phyloP scores from a whole-genome alignment of 2,329 filamentous ascomycete genomes.

The Blastomyces parvus region DNA sequence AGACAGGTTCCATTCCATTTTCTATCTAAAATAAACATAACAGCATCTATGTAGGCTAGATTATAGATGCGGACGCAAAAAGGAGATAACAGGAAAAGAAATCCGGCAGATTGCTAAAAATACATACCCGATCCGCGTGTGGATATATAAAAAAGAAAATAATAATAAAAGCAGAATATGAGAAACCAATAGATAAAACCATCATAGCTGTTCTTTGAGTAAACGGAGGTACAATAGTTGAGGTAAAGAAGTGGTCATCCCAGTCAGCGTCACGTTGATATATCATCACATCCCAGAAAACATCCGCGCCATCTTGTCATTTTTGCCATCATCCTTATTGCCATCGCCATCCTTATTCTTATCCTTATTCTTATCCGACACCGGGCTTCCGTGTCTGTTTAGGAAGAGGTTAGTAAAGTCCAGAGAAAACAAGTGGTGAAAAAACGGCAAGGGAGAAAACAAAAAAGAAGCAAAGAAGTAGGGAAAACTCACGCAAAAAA shows the following conservation, averaged over 20 bases:
- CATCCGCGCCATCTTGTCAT: slow-evolving; percentile 25
- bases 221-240: not conserved
- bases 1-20: not conserved
- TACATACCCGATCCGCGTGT: not conserved
- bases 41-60: not conserved
- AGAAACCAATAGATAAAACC: not conserved
- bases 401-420: slow-evolving; percentile 12
- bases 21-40: not conserved
- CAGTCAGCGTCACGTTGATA: not conserved
- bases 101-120: not conserved
- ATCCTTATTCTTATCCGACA: slow-evolving; percentile 35
- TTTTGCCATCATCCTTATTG: slow-evolving; percentile 23
- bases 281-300: slow-evolving; percentile 18
- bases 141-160: not conserved
- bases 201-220: not conserved
- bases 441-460: not conserved
- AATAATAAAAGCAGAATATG: not conserved
- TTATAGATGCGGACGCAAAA: not conserved
- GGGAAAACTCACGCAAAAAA: slow-evolving; percentile 65
- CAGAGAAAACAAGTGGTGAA: not conserved
- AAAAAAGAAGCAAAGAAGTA: not conserved
- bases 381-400: slow-evolving; percentile 54
- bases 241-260: not conserved
- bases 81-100: not conserved
- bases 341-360: slow-evolving; percentile 23